Conservation (phyloP, 441 rosid species). For the Macaranga tanarius region DNA sequence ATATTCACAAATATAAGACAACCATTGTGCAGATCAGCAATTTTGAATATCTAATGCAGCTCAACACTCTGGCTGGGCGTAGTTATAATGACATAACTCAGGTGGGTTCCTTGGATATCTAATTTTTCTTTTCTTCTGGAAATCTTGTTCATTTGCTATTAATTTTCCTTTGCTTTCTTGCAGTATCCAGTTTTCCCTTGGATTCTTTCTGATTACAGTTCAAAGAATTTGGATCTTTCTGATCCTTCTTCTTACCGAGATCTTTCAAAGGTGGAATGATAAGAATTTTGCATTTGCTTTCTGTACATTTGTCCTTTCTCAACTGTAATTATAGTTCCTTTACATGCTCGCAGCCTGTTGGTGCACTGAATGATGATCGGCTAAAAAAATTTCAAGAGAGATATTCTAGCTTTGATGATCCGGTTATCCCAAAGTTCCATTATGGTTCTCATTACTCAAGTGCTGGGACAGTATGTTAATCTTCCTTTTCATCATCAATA, state of each 20-base stretch:
- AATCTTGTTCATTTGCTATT: slow-evolving; percentile 17
- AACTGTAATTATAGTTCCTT: slow-evolving; percentile 29
- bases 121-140: background rate
- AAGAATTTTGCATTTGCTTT: slow-evolving; percentile 34
- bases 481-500: slow-evolving; percentile 20
- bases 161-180: slow-evolving; percentile 32
- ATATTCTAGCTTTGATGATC: slow-evolving; percentile 98
- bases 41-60: slow-evolving; percentile 97
- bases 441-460: slow-evolving; percentile 99
- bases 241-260: slow-evolving; percentile 90
- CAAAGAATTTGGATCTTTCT: slow-evolving; percentile 77
- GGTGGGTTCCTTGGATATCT: slow-evolving; percentile 38
- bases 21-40: slow-evolving; percentile 88
- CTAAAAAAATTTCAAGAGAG: slow-evolving; percentile 92
- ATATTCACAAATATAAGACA: slow-evolving; percentile 17
- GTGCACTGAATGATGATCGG: slow-evolving; percentile 87
- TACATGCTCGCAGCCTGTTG: slow-evolving; percentile 84
- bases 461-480: slow-evolving; percentile 86
- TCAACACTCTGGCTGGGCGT: slow-evolving; percentile 98
- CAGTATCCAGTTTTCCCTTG: slow-evolving; percentile 99
- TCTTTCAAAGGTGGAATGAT: slow-evolving; percentile 83
- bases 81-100: slow-evolving; percentile 99
- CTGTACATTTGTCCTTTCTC: slow-evolving; percentile 19
- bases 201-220: slow-evolving; percentile 88
- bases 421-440: slow-evolving; percentile 98